These are phyloP conservation scores for Botryotinia globosa DNA, from an alignment of 2,329 filamentous ascomycete genomes.

Conservation along the genomic window DNA sequence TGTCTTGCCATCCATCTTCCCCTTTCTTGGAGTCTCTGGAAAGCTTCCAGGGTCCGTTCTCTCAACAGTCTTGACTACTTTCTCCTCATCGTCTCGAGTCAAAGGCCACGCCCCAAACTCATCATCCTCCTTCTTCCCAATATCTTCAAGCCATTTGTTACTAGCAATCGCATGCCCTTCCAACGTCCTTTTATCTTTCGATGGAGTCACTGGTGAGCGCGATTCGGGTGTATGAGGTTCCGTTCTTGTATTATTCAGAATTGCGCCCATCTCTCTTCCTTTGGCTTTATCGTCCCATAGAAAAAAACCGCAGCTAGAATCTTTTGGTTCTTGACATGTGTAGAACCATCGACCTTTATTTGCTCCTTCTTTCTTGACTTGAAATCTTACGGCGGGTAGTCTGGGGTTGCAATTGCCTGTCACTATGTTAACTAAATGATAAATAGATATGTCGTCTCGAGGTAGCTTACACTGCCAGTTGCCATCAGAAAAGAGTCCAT, in stretches of 20 bases:
- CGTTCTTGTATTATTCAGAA: conserved; percentile 47
- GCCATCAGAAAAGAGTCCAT: conserved; percentile 23
- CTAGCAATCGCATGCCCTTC: conserved; percentile 23
- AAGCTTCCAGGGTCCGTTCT: conserved; percentile 16
- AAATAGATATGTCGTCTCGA: no score
- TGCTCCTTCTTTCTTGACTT: conserved; percentile 48
- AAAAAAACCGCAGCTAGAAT: conserved; percentile 53
- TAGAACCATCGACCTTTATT: conserved; percentile 55
- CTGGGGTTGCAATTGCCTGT: conserved; percentile 23
- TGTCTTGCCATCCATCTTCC: conserved; percentile 24
- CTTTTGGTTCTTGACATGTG: conserved; percentile 48
- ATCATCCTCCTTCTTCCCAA: conserved; percentile 29
- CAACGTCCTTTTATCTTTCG: conserved; percentile 25
- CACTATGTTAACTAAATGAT: not conserved
- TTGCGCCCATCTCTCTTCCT: conserved; percentile 44
- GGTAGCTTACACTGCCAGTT: conserved; percentile 20
- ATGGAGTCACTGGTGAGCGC: conserved; percentile 21
- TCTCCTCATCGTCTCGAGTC: conserved; percentile 29
- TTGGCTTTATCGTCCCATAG: conserved; percentile 55
- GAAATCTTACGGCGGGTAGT: conserved; percentile 25
- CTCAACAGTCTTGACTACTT: conserved; percentile 23
- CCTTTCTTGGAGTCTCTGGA: conserved; percentile 35
- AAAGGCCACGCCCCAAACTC: conserved; percentile 35
- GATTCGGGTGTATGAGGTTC: conserved; percentile 37
- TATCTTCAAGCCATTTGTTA: conserved; percentile 26